Evolutionary conservation across 208 protist species (phyloP).

Genomic region (Leptomonas pyrrhocoris): DNA sequence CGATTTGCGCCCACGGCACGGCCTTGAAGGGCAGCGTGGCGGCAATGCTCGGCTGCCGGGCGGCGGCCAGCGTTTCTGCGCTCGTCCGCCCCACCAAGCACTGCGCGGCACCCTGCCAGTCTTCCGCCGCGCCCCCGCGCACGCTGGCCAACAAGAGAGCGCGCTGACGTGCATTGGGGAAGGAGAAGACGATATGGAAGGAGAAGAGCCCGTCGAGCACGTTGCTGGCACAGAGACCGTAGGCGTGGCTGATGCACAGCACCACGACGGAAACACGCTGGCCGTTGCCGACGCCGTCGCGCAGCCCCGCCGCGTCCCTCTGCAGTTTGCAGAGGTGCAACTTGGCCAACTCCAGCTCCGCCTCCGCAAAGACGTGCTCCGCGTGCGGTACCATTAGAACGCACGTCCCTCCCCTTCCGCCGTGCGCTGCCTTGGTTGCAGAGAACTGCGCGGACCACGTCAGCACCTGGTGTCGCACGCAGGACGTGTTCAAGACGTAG

Average conservation of each 20-base stretch:
- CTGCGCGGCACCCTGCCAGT: conserved; percentile 50
- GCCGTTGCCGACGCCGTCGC: conserved; percentile 27
- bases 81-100: conserved; percentile 62
- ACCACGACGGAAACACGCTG: conserved; percentile 44
- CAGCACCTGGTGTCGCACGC: conserved; percentile 24
- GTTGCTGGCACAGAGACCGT: conserved; percentile 26
- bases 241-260: conserved; percentile 48
- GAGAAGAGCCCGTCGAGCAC: conserved; percentile 54
- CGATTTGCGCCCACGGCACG: conserved; percentile 98
- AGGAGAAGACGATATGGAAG: conserved; percentile 41
- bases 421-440: conserved; percentile 10
- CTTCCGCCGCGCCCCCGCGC: conserved; percentile 32
- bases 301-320: conserved; percentile 34
- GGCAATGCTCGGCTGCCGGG: conserved; percentile 15
- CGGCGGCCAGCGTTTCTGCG: conserved; percentile 55
- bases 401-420: conserved; percentile 19
- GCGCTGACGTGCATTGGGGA: conserved; percentile 45
- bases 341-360: conserved; percentile 48
- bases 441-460: conserved; percentile 46
- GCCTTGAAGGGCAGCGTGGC: conserved; percentile 46
- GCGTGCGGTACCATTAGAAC: conserved; percentile 41
- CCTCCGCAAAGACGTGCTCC: conserved; percentile 51
- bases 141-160: conserved; percentile 58
- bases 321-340: conserved; percentile 33
- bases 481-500: conserved; percentile 27